A percentile compares a stretch with the other conserved stretches of the same genome.
These are phyloP conservation scores for Lecanicillium sp. DNA, from an alignment of 2,329 filamentous ascomycete genomes.

Conservation along the genomic window DNA sequence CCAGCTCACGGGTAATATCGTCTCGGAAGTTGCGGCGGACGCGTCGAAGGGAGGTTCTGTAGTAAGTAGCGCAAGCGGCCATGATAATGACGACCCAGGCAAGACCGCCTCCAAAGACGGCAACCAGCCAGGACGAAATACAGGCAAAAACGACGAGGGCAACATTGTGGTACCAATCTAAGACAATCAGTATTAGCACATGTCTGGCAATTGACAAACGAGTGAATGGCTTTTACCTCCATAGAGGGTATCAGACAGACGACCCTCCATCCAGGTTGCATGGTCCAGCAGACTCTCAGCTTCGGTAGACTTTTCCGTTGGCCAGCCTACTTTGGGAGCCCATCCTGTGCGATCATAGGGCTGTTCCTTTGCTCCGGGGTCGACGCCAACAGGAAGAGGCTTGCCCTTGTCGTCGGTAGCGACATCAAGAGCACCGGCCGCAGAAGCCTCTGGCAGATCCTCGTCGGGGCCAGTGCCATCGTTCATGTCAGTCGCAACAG, in stretches of 20 bases:
- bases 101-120: conserved; percentile 80
- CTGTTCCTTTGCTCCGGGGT: conserved; percentile 43
- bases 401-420: conserved; percentile 41
- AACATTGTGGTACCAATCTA: conserved; percentile 97
- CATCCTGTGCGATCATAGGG: conserved; percentile 60
- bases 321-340: conserved; percentile 77
- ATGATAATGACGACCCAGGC: conserved; percentile 92
- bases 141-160: conserved; percentile 92
- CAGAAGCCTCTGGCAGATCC: conserved; percentile 68
- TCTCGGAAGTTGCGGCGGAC: conserved; percentile 94
- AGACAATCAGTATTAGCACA: too few relatives aligned
- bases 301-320: conserved; percentile 44
- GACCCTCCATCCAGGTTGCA: conserved; percentile 76
- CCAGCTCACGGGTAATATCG: conserved; percentile 82
- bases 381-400: conserved; percentile 37
- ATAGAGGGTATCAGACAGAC: conserved; percentile 81
- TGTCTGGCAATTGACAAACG: too few relatives aligned
- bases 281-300: conserved; percentile 73
- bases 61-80: conserved; percentile 88
- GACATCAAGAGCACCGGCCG: conserved; percentile 56
- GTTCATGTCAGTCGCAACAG: conserved; percentile 72
- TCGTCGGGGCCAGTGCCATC: conserved; percentile 62
- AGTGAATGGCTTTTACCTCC: conserved; percentile 49
- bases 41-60: conserved; percentile 86
- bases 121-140: conserved; percentile 81